Evolutionary conservation across 495 filamentous ascomycete genomes (phyloP).

Genomic region (Chlorociboria aeruginascens): DNA sequence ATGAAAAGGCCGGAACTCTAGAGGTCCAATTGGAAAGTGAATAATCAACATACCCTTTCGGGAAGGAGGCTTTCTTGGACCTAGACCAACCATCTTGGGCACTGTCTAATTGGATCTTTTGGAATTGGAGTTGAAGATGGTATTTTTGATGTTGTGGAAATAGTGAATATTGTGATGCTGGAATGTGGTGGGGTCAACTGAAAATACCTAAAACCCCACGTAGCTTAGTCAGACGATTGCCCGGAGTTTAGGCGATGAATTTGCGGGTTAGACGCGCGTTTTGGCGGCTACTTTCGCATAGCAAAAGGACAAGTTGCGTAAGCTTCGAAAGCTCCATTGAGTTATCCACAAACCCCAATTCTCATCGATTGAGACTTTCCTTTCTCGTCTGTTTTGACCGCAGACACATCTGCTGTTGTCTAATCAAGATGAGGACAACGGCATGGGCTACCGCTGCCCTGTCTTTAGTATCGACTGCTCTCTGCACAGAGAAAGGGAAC

Average conservation of each 20-base stretch:
- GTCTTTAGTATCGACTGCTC: slow-evolving; percentile 24
- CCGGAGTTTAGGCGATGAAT: not conserved
- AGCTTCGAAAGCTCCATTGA: slow-evolving; percentile 1
- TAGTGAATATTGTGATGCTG: not conserved
- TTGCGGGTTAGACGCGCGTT: not conserved
- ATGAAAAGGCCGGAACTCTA: not conserved
- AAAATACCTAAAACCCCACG: not conserved
- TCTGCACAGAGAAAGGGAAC: slow-evolving; percentile 22
- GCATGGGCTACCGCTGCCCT: slow-evolving; percentile 36
- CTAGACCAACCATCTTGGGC: slow-evolving; percentile 59
- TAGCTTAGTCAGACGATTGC: not conserved
- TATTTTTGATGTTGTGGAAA: not conserved
- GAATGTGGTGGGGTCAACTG: not conserved
- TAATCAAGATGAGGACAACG: slow-evolving; percentile 41
- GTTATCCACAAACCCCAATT: not conserved
- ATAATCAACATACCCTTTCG: slow-evolving; percentile 53
- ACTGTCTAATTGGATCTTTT: not conserved
- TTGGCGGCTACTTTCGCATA: not conserved
- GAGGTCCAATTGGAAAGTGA: slow-evolving; percentile 13
- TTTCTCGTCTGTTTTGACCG: slow-evolving; percentile 22
- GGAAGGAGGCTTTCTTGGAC: slow-evolving; percentile 53
- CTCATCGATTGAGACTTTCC: slow-evolving; percentile 4
- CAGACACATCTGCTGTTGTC: slow-evolving; percentile 23
- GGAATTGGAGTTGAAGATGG: not conserved
- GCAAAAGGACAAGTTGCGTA: slow-evolving; percentile 12